A percentile compares a stretch with the other conserved stretches of the same genome.
phyloP scores from a whole-genome alignment of 2,329 filamentous ascomycete genomes.

The Sclerotinia spermophila region DNA sequence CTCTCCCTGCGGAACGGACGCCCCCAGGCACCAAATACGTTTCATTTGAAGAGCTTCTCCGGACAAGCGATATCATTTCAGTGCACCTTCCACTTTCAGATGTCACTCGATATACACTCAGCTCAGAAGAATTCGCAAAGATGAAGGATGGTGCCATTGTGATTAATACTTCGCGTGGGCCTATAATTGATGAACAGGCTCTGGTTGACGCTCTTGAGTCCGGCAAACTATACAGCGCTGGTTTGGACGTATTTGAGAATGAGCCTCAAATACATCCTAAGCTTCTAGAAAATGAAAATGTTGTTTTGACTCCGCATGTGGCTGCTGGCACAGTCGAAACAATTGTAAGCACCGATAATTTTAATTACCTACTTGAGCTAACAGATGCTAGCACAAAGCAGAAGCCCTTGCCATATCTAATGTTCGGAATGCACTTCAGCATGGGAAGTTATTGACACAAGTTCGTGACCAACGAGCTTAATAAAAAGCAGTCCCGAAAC shows the following conservation, averaged over 20 bases:
- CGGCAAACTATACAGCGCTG: constrained; percentile 60
- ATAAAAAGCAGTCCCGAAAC: not conserved
- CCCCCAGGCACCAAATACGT: constrained; percentile 59
- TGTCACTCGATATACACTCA: constrained; percentile 67
- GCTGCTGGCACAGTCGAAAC: constrained; percentile 71
- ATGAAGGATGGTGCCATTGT: constrained; percentile 79
- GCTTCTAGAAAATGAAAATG: constrained; percentile 65
- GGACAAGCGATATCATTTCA: constrained; percentile 69
- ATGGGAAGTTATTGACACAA: constrained; percentile 58
- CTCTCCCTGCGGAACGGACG: constrained; percentile 50
- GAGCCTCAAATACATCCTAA: constrained; percentile 73
- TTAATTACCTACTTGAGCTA: not conserved
- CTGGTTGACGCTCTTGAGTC: constrained; percentile 72
- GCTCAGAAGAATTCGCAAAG: constrained; percentile 61
- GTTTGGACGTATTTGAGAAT: constrained; percentile 77
- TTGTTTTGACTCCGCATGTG: constrained; percentile 77
- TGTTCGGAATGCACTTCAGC: constrained; percentile 57
- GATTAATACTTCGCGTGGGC: constrained; percentile 76
- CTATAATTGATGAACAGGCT: constrained; percentile 74
- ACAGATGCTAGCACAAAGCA: constrained; percentile 51
- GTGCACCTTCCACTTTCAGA: constrained; percentile 70
- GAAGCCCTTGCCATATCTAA: constrained; percentile 74
- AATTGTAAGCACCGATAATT: not conserved
- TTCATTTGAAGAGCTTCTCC: constrained; percentile 66
- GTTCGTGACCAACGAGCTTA: constrained; percentile 59